Percentiles rank a stretch among this genome's conserved stretches.
Conservation (phyloP, 2,329 filamentous ascomycete genomes). For the Aspergillus quadrilineatus region DNA sequence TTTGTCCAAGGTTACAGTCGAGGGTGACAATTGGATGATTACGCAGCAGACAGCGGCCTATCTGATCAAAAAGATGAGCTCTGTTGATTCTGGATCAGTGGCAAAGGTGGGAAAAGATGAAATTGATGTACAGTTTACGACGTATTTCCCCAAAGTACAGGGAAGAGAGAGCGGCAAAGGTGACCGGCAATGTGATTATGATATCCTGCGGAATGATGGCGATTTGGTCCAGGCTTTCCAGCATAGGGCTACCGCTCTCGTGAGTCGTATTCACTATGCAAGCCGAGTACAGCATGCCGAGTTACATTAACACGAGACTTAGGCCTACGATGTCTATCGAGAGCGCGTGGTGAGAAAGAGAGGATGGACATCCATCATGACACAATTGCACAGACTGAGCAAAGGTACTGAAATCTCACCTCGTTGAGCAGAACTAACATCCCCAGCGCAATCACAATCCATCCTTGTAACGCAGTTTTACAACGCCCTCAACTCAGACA, state of each 20-base stretch:
- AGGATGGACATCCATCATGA: constrained; percentile 48
- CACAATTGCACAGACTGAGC: constrained; percentile 32
- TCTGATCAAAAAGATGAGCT: constrained; percentile 52
- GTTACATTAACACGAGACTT: constrained; percentile 9
- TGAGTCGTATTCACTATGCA: not conserved
- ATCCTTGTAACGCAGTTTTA: constrained; percentile 51
- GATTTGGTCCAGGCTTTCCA: constrained; percentile 2
- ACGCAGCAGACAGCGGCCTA: constrained; percentile 50
- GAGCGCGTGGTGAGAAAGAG: constrained; percentile 47
- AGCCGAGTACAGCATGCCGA: too few species aligned
- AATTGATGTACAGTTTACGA: constrained; percentile 1
- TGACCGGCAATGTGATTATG: not conserved
- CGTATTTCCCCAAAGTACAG: not conserved
- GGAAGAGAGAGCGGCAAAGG: not conserved
- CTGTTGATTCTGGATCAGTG: not conserved
- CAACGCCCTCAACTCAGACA: constrained; percentile 33
- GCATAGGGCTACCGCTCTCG: constrained; percentile 2
- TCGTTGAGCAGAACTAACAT: not conserved
- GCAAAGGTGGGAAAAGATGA: not conserved
- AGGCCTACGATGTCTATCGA: constrained; percentile 41
- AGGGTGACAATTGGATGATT: constrained; percentile 60
- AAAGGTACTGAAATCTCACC: constrained; percentile 16
- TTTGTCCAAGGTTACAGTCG: constrained; percentile 52
- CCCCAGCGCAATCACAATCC: constrained; percentile 48
- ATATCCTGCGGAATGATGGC: not conserved